Percentiles rank a stretch among this genome's conserved stretches.
Conservation (phyloP, 2,329 filamentous ascomycete genomes). For the Penicillium sp. region DNA sequence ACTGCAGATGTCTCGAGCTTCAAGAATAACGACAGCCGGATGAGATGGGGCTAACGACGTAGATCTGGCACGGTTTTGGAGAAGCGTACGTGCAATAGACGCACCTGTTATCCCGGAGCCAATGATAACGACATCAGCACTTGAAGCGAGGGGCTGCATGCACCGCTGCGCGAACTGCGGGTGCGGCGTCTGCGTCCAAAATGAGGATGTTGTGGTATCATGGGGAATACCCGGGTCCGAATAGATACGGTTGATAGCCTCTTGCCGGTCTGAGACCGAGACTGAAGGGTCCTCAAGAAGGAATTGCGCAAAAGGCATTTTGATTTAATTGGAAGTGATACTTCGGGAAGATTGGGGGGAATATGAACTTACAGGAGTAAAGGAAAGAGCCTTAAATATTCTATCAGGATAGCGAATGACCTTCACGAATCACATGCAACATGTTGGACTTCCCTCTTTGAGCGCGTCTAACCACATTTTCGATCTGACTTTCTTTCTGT, state of each 20-base stretch:
- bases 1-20: slow-evolving; percentile 32
- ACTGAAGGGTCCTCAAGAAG: slow-evolving; percentile 19
- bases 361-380: background rate
- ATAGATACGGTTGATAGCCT: slow-evolving; percentile 25
- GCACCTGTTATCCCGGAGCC: slow-evolving; percentile 32
- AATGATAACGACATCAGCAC: slow-evolving; percentile 32
- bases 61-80: slow-evolving; percentile 11
- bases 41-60: background rate
- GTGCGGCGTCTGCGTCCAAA: slow-evolving; percentile 32
- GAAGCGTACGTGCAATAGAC: slow-evolving; percentile 26
- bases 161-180: slow-evolving; percentile 20
- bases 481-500: background rate
- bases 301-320: slow-evolving; percentile 25
- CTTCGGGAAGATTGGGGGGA: background rate
- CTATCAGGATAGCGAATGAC: background rate
- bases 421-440: slow-evolving; percentile 9
- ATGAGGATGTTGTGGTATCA: slow-evolving; percentile 33
- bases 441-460: slow-evolving; percentile 18
- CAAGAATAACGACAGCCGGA: slow-evolving; percentile 27
- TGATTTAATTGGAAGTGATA: background rate
- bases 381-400: background rate
- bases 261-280: slow-evolving; percentile 19
- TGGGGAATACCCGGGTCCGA: slow-evolving; percentile 29
- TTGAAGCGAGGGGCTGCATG: slow-evolving; percentile 20
- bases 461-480: background rate